Evolutionary conservation across 306 rosid species (phyloP).

Genomic region (Leucaena leucocephala): DNA sequence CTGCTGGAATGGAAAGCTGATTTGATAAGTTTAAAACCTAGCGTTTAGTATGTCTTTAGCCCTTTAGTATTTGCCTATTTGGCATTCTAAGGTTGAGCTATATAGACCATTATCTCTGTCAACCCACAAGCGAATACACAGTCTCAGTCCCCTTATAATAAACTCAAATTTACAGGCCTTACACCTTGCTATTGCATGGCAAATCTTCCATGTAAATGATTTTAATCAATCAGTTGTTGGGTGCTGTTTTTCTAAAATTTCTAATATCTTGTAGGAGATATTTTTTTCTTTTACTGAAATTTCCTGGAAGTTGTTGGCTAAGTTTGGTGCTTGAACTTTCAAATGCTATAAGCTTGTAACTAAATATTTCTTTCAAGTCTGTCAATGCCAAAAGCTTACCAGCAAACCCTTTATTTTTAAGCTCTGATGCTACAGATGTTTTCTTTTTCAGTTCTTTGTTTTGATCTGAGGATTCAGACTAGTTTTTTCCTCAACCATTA

Average conservation of each 20-base stretch:
- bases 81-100: background rate
- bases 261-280: background rate
- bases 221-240: background rate
- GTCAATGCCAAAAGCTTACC: background rate
- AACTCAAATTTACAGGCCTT: background rate
- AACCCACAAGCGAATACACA: background rate
- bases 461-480: conserved; percentile 14
- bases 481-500: conserved; percentile 23
- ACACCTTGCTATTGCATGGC: background rate
- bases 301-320: background rate
- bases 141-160: background rate
- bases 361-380: background rate
- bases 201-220: background rate
- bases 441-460: conserved; percentile 9
- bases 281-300: background rate
- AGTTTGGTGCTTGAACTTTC: background rate
- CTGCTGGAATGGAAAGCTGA: background rate
- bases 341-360: background rate
- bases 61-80: background rate
- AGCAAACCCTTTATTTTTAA: background rate
- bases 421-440: background rate
- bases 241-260: background rate
- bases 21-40: background rate
- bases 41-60: background rate
- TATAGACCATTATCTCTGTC: background rate